Percentiles rank a stretch among this genome's conserved stretches.
These are phyloP conservation scores for Cryptosporidium felis DNA, from an alignment of 169 alveolate species.

Conservation along the genomic window DNA sequence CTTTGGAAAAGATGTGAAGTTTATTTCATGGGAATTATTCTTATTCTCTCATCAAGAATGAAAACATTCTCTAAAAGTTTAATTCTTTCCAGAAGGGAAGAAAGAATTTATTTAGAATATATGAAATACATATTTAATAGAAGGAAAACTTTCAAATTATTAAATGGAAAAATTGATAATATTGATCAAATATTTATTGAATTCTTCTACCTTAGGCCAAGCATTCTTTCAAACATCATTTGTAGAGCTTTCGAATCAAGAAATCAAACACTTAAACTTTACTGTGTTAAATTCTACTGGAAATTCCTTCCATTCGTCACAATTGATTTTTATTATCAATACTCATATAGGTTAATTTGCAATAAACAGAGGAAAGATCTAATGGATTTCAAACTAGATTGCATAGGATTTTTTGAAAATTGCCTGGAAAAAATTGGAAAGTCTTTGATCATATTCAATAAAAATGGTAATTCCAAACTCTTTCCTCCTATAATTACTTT, in stretches of 20 bases:
- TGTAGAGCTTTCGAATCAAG: conserved; percentile 4
- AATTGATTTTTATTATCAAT: background rate
- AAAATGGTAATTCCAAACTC: background rate
- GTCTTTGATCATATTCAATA: background rate
- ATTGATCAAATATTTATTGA: conserved; percentile 12
- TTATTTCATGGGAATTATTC: conserved; percentile 31
- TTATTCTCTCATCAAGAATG: background rate
- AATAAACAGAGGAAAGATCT: background rate
- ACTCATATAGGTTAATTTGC: background rate
- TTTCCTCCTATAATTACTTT: background rate
- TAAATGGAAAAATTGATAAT: background rate
- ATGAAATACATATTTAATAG: conserved; percentile 13
- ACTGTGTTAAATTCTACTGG: conserved; percentile 31
- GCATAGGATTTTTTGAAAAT: background rate
- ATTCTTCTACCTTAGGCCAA: background rate
- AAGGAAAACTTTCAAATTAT: background rate
- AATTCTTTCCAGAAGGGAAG: background rate
- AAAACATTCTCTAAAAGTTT: background rate
- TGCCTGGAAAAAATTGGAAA: conserved; percentile 33
- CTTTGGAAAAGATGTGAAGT: conserved; percentile 41
- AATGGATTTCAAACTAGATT: background rate
- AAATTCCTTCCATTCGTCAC: conserved; percentile 18
- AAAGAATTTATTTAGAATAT: conserved; percentile 17
- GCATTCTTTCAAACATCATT: conserved; percentile 12
- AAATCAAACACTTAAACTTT: background rate